Base-by-base conservation (phyloP, 331 rosid species). In the Quercus lobata region DNA sequence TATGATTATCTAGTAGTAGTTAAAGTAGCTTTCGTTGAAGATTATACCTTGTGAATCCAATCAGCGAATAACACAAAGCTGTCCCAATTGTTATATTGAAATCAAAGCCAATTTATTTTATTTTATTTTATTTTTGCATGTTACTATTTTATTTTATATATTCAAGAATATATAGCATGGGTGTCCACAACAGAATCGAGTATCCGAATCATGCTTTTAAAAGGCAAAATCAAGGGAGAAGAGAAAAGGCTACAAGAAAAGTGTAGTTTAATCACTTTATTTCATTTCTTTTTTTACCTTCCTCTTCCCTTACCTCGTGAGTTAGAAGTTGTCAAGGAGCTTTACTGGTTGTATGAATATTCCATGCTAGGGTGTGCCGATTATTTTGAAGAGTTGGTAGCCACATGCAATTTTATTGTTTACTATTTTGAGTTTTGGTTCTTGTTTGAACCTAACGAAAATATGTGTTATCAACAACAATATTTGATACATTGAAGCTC, bases 1-100 rank as follows among this genome's bases (percentile, higher is more conserved):
- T 41, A 41, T 41, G 77, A 53, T 74, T 70, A 76, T 57, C 74
- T 60, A 86, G 84, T 72, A 86, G 84, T 72, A 57, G 83, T 84
- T 84, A 84, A 84, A 88, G 86, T 49, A 61, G 74, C 25, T 18
- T 34, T 61, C 41, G 52, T 78, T 62, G 35, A 58, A 74, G 73
- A 72, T 72, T 14, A 35, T 49, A 71, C 55, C 78, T 55, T 80
- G 81, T 73, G 83, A 82, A 80, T 85, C 82, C 72, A 53, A 70
- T 78, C 60, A 18, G 79, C 69, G 65, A 30, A 10, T 25, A 12
- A 25, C 70, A 75, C 76, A 60, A 46, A 46, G 12, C 73, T 72
- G 29, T 72, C 49, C 44, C 57, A 14, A 17, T 34, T n/a, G n/a
- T 76, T 76, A 75, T 41, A 49, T 49, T 14, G 55, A 49, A 49